Conservation (phyloP, 1,284 basidiomycete species). For the Pyrrhoderma lamaoense region DNA sequence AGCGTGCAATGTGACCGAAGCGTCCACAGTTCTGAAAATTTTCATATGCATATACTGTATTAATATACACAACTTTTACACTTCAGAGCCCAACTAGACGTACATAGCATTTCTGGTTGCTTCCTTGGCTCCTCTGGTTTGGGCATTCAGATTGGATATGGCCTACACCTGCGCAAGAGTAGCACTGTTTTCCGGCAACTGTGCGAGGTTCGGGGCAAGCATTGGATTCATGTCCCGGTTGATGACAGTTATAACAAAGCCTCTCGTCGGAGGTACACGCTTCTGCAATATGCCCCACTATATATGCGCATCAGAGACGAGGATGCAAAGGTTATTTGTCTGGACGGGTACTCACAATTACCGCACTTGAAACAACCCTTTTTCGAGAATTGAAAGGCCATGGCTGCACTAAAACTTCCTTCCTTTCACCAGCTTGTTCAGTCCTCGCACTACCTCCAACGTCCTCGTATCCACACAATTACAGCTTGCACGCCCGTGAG, state of each 20-base stretch:
- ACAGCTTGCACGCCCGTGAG: slow-evolving; percentile 6
- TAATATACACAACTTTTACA: slow-evolving; percentile 6
- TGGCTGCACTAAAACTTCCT: slow-evolving; percentile 23
- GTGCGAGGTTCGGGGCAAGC: slow-evolving; percentile 81
- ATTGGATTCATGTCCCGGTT: slow-evolving; percentile 85
- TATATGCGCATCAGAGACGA: slow-evolving; percentile 17
- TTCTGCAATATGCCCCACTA: slow-evolving; percentile 88
- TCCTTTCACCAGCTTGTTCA: slow-evolving; percentile 1
- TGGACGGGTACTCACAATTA: slow-evolving; percentile 49
- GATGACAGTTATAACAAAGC: slow-evolving; percentile 88
- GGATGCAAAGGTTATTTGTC: slow-evolving; percentile 11
- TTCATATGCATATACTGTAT: slow-evolving; percentile 9
- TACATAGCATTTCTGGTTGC: slow-evolving; percentile 79
- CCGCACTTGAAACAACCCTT: slow-evolving; percentile 86
- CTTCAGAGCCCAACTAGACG: slow-evolving; percentile 24
- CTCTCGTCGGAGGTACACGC: slow-evolving; percentile 80
- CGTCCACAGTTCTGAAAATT: slow-evolving; percentile 63
- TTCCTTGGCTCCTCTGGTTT: slow-evolving; percentile 58
- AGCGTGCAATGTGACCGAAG: slow-evolving; percentile 71
- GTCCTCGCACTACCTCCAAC: slow-evolving; percentile 18
- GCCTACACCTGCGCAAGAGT: slow-evolving; percentile 70
- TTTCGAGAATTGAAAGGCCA: slow-evolving; percentile 74
- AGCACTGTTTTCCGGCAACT: slow-evolving; percentile 71
- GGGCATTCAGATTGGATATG: slow-evolving; percentile 82
- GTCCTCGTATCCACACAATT: slow-evolving; percentile 18